Percentiles rank a stretch among this genome's conserved stretches.
Evolutionary conservation across 2,329 filamentous ascomycete species (phyloP).

Genomic region (Arthrobotrys musiformis): DNA sequence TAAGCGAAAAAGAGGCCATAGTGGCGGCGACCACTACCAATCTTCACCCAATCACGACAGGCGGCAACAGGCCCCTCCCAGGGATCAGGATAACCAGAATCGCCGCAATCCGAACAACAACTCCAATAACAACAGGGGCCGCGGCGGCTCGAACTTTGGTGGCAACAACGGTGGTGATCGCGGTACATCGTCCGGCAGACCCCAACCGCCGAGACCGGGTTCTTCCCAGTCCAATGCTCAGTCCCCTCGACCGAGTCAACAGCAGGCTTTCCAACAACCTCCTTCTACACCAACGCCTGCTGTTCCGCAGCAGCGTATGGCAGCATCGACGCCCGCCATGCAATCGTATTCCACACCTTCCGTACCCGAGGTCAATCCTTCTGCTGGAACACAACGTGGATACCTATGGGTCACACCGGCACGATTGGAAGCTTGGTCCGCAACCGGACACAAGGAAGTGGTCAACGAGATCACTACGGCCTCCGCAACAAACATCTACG

Average conservation of each 20-base stretch:
- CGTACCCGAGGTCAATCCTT: conserved; percentile 38
- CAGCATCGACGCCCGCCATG: neutral
- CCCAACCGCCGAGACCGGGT: conserved; percentile 45
- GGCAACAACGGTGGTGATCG: conserved; percentile 34
- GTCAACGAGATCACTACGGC: conserved; percentile 40
- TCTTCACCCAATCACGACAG: conserved; percentile 48
- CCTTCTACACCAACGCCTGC: conserved; percentile 37
- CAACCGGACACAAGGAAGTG: conserved; percentile 32
- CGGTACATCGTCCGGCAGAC: conserved; percentile 32
- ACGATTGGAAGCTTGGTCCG: conserved; percentile 45
- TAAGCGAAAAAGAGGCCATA: conserved; percentile 52
- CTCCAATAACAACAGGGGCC: conserved; percentile 38
- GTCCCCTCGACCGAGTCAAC: conserved; percentile 27
- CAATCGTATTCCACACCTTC: conserved; percentile 25
- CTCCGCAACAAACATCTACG: conserved; percentile 32
- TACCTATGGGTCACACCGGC: conserved; percentile 44
- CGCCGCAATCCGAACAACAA: conserved; percentile 30
- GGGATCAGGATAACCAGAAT: conserved; percentile 37
- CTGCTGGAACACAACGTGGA: conserved; percentile 37
- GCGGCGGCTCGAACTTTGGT: conserved; percentile 32
- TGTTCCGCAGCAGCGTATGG: conserved; percentile 14
- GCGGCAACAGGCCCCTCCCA: conserved; percentile 26
- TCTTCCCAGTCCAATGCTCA: conserved; percentile 50
- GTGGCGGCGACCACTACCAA: conserved; percentile 47
- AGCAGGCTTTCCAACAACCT: conserved; percentile 42